phyloP scores from a whole-genome alignment of 2,329 filamentous ascomycete species.

The Seiridium cupressi region DNA sequence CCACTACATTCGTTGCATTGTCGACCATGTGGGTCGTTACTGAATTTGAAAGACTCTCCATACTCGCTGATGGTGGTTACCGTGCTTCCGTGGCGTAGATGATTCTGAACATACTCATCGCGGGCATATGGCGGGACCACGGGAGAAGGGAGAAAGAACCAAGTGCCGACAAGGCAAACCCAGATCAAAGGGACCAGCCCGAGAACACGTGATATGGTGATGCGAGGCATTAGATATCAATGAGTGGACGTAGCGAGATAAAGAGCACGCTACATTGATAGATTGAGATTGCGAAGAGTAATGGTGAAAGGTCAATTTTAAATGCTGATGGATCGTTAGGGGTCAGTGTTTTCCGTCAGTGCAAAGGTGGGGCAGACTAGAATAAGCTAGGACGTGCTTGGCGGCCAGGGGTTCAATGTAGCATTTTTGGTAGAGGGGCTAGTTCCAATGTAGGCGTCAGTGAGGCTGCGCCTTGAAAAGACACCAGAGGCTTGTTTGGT shows the following conservation, averaged over 20 bases:
- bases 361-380: neutral
- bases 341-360: neutral
- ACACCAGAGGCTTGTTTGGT: too few species aligned
- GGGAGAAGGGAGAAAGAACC: conserved; percentile 12
- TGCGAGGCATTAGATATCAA: conserved; percentile 10
- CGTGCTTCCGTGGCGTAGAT: conserved; percentile 4
- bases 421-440: too few species aligned
- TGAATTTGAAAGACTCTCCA: conserved; percentile 2
- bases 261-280: neutral
- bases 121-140: neutral
- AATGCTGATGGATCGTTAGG: neutral
- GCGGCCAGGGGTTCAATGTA: neutral
- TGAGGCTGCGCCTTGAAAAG: too few species aligned
- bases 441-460: too few species aligned
- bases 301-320: neutral
- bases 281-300: neutral
- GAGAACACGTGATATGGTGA: conserved; percentile 9
- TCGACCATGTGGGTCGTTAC: neutral
- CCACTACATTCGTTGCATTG: neutral
- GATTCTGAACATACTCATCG: conserved; percentile 2
- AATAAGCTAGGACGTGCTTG: neutral
- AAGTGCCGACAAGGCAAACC: conserved; percentile 12
- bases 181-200: conserved; percentile 12
- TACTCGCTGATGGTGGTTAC: conserved; percentile 5
- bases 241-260: conserved; percentile 1